A percentile compares a stretch with the other conserved stretches of the same genome.
These are phyloP conservation scores for Colletotrichum sidae DNA, from an alignment of 2,329 filamentous ascomycete genomes.

Conservation along the genomic window DNA sequence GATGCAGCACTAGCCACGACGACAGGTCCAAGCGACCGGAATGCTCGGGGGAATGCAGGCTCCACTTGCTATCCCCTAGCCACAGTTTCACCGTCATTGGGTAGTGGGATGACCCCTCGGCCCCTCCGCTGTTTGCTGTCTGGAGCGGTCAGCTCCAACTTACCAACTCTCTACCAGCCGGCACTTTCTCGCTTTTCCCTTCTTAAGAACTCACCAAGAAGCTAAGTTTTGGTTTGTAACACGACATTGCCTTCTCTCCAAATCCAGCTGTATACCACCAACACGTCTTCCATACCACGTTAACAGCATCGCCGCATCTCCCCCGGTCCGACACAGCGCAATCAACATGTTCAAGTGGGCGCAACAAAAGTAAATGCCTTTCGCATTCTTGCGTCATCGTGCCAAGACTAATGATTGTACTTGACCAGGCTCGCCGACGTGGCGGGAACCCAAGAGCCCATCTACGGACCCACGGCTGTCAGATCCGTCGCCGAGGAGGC, in stretches of 20 bases:
- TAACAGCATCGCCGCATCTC: conserved; percentile 1
- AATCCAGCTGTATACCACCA: not conserved
- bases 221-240: conserved; percentile 20
- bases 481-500: conserved; percentile 86
- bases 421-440: conserved; percentile 75
- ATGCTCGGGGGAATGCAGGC: conserved; percentile 30
- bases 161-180: conserved; percentile 21
- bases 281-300: not conserved
- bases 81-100: conserved; percentile 38
- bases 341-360: conserved; percentile 90
- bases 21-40: conserved; percentile 36
- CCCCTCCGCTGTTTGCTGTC: conserved; percentile 29
- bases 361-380: conserved; percentile 80
- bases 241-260: conserved; percentile 19
- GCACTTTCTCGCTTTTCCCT: conserved; percentile 14
- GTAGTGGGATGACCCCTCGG: conserved; percentile 38
- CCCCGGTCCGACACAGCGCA: not conserved
- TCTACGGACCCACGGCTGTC: conserved; percentile 91
- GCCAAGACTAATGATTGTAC: conserved; percentile 36
- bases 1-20: conserved; percentile 33
- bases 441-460: conserved; percentile 94
- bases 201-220: conserved; percentile 32
- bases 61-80: conserved; percentile 29
- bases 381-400: conserved; percentile 40
- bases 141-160: conserved; percentile 36